Conservation (phyloP, 2,329 filamentous ascomycete genomes). For the Mycosphaerella sp. region DNA sequence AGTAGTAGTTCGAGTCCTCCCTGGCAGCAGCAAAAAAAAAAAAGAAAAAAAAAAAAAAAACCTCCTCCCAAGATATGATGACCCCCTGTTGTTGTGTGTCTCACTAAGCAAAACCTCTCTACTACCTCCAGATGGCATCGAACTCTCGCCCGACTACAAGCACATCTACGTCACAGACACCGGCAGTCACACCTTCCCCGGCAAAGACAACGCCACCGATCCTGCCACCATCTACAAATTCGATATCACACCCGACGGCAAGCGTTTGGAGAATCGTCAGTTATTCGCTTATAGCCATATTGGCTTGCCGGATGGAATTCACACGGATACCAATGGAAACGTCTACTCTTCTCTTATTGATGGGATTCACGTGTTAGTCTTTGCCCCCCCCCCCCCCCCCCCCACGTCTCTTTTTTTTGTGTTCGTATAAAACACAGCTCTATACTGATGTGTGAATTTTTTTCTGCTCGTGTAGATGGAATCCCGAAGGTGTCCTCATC, state of each 20-base stretch:
- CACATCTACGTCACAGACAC: slow-evolving; percentile 54
- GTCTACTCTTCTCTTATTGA: slow-evolving; percentile 50
- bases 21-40: too few relatives aligned
- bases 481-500: slow-evolving; percentile 45
- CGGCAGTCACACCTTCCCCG: slow-evolving; percentile 35
- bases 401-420: neutral
- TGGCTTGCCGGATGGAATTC: slow-evolving; percentile 54
- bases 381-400: too few relatives aligned
- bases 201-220: slow-evolving; percentile 33
- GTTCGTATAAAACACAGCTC: neutral
- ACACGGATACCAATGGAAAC: slow-evolving; percentile 49
- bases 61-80: too few relatives aligned
- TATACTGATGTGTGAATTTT: neutral
- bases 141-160: slow-evolving; percentile 50
- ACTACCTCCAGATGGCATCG: slow-evolving; percentile 42
- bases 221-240: slow-evolving; percentile 42
- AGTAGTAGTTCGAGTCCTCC: too few relatives aligned
- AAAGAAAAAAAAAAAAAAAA: too few relatives aligned
- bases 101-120: too few relatives aligned
- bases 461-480: slow-evolving; percentile 37
- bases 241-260: slow-evolving; percentile 35
- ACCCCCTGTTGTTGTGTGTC: too few relatives aligned
- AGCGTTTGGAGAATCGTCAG: slow-evolving; percentile 33
- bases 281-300: slow-evolving; percentile 52
- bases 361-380: slow-evolving; percentile 44